Conservation (phyloP, 176 grass and related monocot genomes). For the Saccharum officinarum region DNA sequence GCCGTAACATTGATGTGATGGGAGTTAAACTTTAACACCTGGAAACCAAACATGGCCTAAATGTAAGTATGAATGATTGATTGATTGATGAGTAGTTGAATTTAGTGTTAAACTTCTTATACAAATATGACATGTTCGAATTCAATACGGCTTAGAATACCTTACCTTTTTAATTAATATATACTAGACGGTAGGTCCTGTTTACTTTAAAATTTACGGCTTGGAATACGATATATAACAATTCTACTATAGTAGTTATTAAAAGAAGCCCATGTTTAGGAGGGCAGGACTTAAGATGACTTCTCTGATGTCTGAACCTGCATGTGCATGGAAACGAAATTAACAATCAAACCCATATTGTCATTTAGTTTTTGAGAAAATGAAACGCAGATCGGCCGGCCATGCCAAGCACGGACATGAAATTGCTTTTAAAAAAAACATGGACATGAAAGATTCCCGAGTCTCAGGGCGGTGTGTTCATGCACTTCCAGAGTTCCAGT, state of each 20-base stretch:
- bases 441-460: conserved; percentile 7
- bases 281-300: no score
- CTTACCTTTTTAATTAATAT: no score
- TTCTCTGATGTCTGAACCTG: not conserved
- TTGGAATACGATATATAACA: no score
- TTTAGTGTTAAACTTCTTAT: not conserved
- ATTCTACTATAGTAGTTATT: no score
- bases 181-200: no score
- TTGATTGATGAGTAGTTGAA: not conserved
- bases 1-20: no score
- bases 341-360: not conserved
- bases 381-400: not conserved
- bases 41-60: no score
- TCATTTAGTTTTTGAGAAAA: not conserved
- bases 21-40: no score
- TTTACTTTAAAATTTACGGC: no score
- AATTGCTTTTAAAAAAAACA: not conserved
- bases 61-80: not conserved
- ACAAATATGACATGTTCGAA: not conserved
- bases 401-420: not conserved
- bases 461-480: not conserved
- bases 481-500: conserved; percentile 8
- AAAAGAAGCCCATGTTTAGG: not conserved
- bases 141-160: not conserved
- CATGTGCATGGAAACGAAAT: conserved; percentile 20